Evolutionary conservation across 2,329 filamentous ascomycete species (phyloP).

Genomic region (Sarocladium oryzae): DNA sequence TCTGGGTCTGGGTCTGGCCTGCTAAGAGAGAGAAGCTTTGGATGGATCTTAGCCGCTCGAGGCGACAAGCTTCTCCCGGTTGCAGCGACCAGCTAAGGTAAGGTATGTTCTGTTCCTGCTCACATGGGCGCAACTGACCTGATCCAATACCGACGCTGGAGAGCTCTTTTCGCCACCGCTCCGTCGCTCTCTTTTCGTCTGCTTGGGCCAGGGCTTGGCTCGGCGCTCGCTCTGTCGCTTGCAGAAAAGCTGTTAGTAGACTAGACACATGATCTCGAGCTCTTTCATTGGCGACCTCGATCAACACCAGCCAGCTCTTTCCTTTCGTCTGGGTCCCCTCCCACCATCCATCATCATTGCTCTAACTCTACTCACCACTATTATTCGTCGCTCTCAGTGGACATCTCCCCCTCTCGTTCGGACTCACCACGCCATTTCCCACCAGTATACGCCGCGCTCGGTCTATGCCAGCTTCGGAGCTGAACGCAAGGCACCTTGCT

Average conservation of each 20-base stretch:
- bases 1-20: not conserved
- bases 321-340: not conserved
- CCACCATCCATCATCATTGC: not conserved
- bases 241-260: constrained; percentile 1
- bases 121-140: not conserved
- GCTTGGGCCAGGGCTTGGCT: not conserved
- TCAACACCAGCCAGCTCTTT: not conserved
- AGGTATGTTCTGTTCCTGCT: not conserved
- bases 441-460: too few relatives aligned
- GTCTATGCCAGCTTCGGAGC: constrained; percentile 6
- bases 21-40: not conserved
- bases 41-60: constrained; percentile 6
- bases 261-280: not conserved
- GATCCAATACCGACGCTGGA: not conserved
- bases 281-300: not conserved
- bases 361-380: not conserved
- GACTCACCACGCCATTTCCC: not conserved
- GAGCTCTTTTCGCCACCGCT: constrained; percentile 1
- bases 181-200: not conserved
- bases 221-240: not conserved
- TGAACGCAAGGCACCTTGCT: constrained; percentile 5
- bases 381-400: not conserved
- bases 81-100: not conserved
- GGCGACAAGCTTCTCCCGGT: constrained; percentile 9
- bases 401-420: constrained; percentile 5